Conservation (phyloP, 2,329 filamentous ascomycete genomes). For the Colletotrichum somersetense region DNA sequence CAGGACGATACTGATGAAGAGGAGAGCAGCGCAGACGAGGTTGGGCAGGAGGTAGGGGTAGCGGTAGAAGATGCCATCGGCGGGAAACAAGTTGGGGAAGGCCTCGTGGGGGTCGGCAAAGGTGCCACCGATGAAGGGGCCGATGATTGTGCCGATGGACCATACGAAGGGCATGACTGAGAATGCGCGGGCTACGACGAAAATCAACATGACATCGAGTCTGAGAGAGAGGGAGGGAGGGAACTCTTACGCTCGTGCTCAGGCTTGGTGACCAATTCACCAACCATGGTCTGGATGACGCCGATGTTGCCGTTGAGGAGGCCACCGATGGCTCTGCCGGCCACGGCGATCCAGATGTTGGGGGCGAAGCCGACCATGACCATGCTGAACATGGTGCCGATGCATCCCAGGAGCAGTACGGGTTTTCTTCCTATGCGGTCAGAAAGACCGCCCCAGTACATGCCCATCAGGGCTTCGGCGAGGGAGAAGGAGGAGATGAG, state of each 20-base stretch:
- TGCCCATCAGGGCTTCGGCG: constrained; percentile 84
- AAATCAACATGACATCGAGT: constrained; percentile 42
- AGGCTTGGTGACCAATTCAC: constrained; percentile 84
- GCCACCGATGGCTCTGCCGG: constrained; percentile 82
- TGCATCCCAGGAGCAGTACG: constrained; percentile 82
- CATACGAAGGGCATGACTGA: constrained; percentile 96
- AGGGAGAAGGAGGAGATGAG: constrained; percentile 89
- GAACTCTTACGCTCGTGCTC: constrained; percentile 83
- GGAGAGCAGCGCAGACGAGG: constrained; percentile 81
- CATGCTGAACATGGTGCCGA: constrained; percentile 86
- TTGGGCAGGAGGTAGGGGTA: constrained; percentile 94
- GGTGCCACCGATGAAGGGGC: constrained; percentile 87
- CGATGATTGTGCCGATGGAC: constrained; percentile 90
- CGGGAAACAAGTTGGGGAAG: constrained; percentile 79
- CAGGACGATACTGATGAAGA: constrained; percentile 82
- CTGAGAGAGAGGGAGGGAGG: not conserved
- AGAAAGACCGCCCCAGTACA: constrained; percentile 89
- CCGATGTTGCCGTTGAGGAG: constrained; percentile 92
- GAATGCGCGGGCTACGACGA: constrained; percentile 78
- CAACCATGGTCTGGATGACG: constrained; percentile 93
- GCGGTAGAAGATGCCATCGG: constrained; percentile 76
- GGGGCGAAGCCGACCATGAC: constrained; percentile 84
- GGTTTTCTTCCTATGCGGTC: constrained; percentile 89
- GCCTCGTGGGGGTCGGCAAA: constrained; percentile 83
- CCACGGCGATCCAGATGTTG: constrained; percentile 86